Percentiles rank a stretch among this genome's conserved stretches.
Conservation (phyloP, 202 grass and related monocot species). For the Bolboschoenoplectus hybrid region DNA sequence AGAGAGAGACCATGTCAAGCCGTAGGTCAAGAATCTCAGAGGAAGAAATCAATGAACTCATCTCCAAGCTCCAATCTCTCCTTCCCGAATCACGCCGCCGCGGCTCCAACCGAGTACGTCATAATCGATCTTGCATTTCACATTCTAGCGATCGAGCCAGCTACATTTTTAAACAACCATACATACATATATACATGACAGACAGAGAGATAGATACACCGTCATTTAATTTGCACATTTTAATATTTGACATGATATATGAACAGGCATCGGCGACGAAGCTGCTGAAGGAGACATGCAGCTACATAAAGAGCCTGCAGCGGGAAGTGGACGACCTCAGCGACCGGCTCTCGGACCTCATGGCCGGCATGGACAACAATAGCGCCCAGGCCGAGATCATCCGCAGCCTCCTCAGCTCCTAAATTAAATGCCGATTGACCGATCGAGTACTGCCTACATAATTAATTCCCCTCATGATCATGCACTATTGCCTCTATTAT, state of each 20-base stretch:
- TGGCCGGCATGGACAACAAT: constrained; percentile 82
- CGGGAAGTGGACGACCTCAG: constrained; percentile 96
- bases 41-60: constrained; percentile 90
- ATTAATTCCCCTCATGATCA: background rate
- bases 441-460: constrained; percentile 8
- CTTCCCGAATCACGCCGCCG: constrained; percentile 76
- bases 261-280: constrained; percentile 81
- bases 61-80: constrained; percentile 87
- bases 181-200: background rate
- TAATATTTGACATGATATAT: background rate
- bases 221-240: background rate
- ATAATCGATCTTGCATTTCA: constrained; percentile 1
- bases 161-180: background rate
- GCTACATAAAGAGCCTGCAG: constrained; percentile 97
- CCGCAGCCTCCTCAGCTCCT: constrained; percentile 82
- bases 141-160: background rate
- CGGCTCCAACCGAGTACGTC: constrained; percentile 58
- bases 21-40: constrained; percentile 83
- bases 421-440: constrained; percentile 22
- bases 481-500: background rate
- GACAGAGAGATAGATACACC: background rate
- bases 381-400: constrained; percentile 89
- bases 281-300: constrained; percentile 95
- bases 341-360: constrained; percentile 82
- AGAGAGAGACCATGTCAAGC: constrained; percentile 57